phyloP scores from a whole-genome alignment of 1,284 basidiomycete species.

The Lentinula novae-zelandiae region DNA sequence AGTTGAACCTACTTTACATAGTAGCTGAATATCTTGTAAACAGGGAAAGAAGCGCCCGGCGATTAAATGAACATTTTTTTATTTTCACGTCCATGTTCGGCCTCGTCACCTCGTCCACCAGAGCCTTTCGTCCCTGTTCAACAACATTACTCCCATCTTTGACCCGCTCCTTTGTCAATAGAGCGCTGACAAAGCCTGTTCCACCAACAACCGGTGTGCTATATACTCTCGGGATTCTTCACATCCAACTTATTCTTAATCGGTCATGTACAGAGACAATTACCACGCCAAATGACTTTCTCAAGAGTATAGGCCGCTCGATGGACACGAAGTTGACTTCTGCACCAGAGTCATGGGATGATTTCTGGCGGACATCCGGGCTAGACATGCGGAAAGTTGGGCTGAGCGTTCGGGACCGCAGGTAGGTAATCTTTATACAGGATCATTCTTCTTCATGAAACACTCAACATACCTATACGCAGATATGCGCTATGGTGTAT shows the following conservation, averaged over 20 bases:
- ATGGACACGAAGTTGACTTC: constrained; percentile 55
- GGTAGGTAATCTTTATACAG: constrained; percentile 35
- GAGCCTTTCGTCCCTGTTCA: constrained; percentile 18
- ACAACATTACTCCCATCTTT: constrained; percentile 21
- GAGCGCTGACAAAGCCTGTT: constrained; percentile 30
- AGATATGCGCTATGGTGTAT: constrained; percentile 83
- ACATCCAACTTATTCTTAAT: constrained; percentile 1
- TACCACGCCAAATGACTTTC: constrained; percentile 54
- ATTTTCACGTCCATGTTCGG: neutral
- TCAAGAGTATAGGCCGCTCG: constrained; percentile 68
- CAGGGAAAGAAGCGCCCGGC: neutral
- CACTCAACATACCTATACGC: neutral
- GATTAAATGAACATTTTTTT: neutral
- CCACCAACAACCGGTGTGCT: constrained; percentile 25
- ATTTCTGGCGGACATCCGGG: constrained; percentile 62
- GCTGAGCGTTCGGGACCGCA: constrained; percentile 60
- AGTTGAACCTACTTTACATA: too few relatives aligned
- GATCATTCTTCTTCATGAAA: neutral
- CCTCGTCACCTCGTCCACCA: neutral
- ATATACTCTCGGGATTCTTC: constrained; percentile 14
- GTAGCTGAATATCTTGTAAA: too few relatives aligned
- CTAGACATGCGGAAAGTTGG: constrained; percentile 61
- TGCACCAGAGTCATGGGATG: constrained; percentile 57
- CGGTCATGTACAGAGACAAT: constrained; percentile 32
- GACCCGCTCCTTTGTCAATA: constrained; percentile 38